These are phyloP conservation scores for Zygoascus hellenicus DNA, from an alignment of 1,139 yeast genomes.

Conservation along the genomic window DNA sequence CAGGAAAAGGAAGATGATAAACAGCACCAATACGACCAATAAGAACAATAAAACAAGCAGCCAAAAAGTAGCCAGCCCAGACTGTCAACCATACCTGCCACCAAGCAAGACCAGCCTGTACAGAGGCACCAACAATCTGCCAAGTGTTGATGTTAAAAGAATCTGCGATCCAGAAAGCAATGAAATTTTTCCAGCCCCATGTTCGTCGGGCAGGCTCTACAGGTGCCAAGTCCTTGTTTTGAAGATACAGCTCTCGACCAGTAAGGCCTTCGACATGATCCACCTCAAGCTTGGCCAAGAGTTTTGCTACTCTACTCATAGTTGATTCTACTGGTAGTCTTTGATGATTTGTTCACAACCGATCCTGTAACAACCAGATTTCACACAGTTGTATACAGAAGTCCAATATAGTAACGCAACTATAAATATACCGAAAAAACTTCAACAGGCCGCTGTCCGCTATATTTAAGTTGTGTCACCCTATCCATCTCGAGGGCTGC, in stretches of 20 bases:
- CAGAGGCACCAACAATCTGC: slow-evolving; percentile 87
- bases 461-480: too few relatives aligned
- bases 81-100: slow-evolving; percentile 88
- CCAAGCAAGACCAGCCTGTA: slow-evolving; percentile 69
- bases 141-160: slow-evolving; percentile 84
- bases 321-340: too few relatives aligned
- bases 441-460: too few relatives aligned
- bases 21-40: slow-evolving; percentile 36
- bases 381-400: not conserved
- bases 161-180: slow-evolving; percentile 81
- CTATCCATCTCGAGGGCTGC: too few relatives aligned
- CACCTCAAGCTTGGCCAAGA: slow-evolving; percentile 17
- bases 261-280: slow-evolving; percentile 22
- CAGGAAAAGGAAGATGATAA: slow-evolving; percentile 38
- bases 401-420: not conserved
- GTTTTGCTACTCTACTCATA: slow-evolving; percentile 5
- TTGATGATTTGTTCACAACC: not conserved
- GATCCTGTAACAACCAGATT: not conserved
- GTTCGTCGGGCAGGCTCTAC: slow-evolving; percentile 58
- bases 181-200: slow-evolving; percentile 79
- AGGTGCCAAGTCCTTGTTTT: slow-evolving; percentile 70
- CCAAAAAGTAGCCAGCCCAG: slow-evolving; percentile 45
- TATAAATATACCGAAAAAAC: not conserved
- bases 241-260: slow-evolving; percentile 36
- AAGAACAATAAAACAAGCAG: slow-evolving; percentile 31